Evolutionary conservation across 129 eudicot genomes (phyloP).

Genomic region (Kitagawia praeruptora): DNA sequence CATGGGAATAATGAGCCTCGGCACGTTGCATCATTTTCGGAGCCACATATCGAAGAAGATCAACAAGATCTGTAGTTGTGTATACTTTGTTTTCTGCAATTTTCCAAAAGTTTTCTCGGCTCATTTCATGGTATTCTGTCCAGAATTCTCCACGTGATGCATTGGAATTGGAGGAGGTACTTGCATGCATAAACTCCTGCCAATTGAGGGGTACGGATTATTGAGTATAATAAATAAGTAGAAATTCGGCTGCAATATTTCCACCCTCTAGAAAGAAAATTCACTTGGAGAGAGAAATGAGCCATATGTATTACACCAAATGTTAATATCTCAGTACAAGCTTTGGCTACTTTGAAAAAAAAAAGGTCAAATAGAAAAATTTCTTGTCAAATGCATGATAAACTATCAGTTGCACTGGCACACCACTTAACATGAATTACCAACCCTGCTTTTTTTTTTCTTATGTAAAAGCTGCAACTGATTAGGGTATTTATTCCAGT

Average conservation of each 20-base stretch:
- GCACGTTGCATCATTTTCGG: slow-evolving; percentile 86
- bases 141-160: slow-evolving; percentile 47
- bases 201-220: background rate
- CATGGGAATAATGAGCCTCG: slow-evolving; percentile 83
- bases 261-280: background rate
- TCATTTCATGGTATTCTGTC: slow-evolving; percentile 76
- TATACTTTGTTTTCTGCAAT: slow-evolving; percentile 61
- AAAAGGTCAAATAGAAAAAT: background rate
- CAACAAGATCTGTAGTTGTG: slow-evolving; percentile 50
- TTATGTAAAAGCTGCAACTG: background rate
- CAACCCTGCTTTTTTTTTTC: background rate
- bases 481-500: background rate
- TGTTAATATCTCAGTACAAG: background rate
- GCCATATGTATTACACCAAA: background rate
- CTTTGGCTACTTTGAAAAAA: background rate
- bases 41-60: slow-evolving; percentile 62
- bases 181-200: slow-evolving; percentile 39
- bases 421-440: background rate
- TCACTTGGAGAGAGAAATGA: background rate
- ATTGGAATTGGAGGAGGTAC: slow-evolving; percentile 16
- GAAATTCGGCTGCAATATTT: background rate
- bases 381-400: background rate
- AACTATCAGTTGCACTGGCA: background rate
- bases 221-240: background rate
- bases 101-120: slow-evolving; percentile 37